Base-by-base conservation (phyloP, 208 protist species). In the Acanthamoeba castellanii region DNA sequence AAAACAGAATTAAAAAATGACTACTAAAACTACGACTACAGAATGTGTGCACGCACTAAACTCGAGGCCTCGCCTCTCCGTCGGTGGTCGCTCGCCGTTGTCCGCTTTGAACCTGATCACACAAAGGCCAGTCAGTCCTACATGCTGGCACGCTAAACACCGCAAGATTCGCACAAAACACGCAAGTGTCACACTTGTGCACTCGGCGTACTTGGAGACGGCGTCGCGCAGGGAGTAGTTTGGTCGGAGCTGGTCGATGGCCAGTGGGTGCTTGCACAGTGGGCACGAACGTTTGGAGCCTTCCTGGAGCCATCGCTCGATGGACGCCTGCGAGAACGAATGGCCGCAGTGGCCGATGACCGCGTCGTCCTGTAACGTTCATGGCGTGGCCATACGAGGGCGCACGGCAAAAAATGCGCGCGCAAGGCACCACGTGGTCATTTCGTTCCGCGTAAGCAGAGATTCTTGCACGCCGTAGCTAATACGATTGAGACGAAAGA, bases 171-270 rank as follows among this genome's bases (percentile, higher is more conserved):
- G n/a, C 25, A 30, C 25, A 5, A 1, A 68, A 22, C 25, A 68
- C 61, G 61, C 61, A 68, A 30, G 61, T n/a, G 20, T 37, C 37
- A 37, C 20, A 22, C 52, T 9, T 57, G 52, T 57, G 16, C 16
- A 59, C 16, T 20, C 55, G 55, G 52, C 85, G 14, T 74, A 92
- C 87, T 76, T 92, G 18, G 18, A 37, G 8, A 92, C 87, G 27
- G 87, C 87, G 25, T 76, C 66, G 5, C 87, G 57, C 34, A 92
- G 66, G 20, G 64, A 78, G 30, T 76, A 92, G 61, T 92, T 92
- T 34, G 87, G 87, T 92, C 66, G 57, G 66, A 92, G 87, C 22
- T 92, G 42, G 57, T 92, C 59, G 20, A 76, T 8, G 18, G 57
- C 32, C 27, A 92, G 4, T 1, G 64, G 87, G 20, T 50, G 22